Conservation (phyloP, 2,329 filamentous ascomycete genomes). For the Akanthomyces dipterigenus region DNA sequence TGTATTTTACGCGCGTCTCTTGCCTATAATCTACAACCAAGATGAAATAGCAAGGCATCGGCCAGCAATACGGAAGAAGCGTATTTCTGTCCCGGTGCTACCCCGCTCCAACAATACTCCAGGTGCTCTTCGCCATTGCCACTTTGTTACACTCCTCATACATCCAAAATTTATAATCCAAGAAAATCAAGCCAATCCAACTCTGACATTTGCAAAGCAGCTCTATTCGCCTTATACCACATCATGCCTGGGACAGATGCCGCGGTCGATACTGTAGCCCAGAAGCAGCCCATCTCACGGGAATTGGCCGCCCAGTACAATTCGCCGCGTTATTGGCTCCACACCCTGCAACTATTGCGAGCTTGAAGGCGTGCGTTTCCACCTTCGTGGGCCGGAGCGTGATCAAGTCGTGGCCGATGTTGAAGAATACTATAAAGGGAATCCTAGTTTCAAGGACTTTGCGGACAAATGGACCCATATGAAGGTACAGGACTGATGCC, state of each 20-base stretch:
- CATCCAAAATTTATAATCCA: neutral
- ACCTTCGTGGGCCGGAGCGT: neutral
- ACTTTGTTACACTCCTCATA: neutral
- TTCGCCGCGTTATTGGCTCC: neutral
- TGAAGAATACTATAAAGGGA: neutral
- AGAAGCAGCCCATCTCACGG: neutral
- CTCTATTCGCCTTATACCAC: neutral
- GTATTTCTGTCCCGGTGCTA: neutral
- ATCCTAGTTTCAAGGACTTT: neutral
- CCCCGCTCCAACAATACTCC: neutral
- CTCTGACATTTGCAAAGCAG: neutral
- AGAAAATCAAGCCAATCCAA: neutral
- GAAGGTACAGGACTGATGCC: neutral
- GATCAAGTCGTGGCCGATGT: neutral
- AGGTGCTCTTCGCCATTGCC: too few relatives aligned
- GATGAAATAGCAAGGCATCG: neutral
- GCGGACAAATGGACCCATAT: neutral
- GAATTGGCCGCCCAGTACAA: neutral
- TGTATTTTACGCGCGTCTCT: too few relatives aligned
- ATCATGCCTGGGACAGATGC: neutral
- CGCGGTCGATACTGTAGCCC: neutral
- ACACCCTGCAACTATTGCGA: neutral
- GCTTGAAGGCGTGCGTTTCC: neutral
- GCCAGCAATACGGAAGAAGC: neutral
- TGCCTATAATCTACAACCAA: too few relatives aligned